Evolutionary conservation across 805 yeast species (phyloP), one percentile per base, ranked within the genome.

Genomic region (Saturnispora serradocipensis): DNA sequence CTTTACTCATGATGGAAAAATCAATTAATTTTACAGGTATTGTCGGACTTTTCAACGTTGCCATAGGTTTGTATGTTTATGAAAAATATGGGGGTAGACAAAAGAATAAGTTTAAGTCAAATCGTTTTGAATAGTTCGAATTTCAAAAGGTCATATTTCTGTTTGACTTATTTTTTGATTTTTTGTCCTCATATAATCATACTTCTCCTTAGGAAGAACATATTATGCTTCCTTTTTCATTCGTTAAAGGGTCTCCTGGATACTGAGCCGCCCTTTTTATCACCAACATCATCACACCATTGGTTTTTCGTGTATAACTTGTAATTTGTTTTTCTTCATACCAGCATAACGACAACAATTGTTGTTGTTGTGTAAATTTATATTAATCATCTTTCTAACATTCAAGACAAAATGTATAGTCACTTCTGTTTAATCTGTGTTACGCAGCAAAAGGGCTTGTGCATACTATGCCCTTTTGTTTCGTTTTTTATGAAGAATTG

Each of bases 1-100:
- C 96, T 59, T 86, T 90, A 70, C 53, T 84, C 40, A 77, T 76
- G 72, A 76, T 74, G 36, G 83, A 83, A 25, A 75, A 73, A 22
- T 58, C 61, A 16, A 66, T 81, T n/a, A 68, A 78, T 2, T 48
- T 67, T 1, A 61, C 67, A 20, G 87, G 83, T 60, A 46, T 67
- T 3, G 32, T 71, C 13, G 88, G 88, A 0, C 59, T 84, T 15
- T 36, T 68, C 2, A 65, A 78, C 43, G 78, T 83, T 38, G 75
- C 73, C 3, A 45, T 72, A 20, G 89, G 89, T 0, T 62, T 83
- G 40, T 82, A 78, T 59, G 65, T 80, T 50, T 83, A 83, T 61
- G 87, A 83, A 61, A 72, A 76, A 60, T 81, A 82, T 82, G 74
- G 77, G 2, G 52, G 52, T 9, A 43, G 47, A 27, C 54, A n/a